These are phyloP conservation scores for Phytophthora aleatoria DNA, from an alignment of 352 stramenopile species.

Conservation along the genomic window DNA sequence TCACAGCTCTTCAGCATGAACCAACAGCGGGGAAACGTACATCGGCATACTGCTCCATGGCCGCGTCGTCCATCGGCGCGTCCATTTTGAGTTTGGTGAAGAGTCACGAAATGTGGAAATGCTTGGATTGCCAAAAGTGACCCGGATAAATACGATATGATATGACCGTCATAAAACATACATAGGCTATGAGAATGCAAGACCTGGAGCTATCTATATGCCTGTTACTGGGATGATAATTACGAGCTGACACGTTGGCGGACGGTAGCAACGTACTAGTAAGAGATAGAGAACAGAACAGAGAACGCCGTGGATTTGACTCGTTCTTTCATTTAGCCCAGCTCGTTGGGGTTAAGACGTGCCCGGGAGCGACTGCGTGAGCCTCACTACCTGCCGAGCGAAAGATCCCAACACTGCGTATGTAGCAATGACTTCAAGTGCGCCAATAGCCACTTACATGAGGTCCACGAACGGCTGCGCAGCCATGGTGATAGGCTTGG, in stretches of 20 bases:
- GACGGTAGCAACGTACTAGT: not conserved
- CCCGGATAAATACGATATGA: slow-evolving; percentile 20
- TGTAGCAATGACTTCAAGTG: slow-evolving; percentile 16
- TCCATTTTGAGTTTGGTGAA: slow-evolving; percentile 20
- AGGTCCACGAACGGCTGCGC: slow-evolving; percentile 98
- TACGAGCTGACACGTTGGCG: not conserved
- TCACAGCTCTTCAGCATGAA: slow-evolving; percentile 1
- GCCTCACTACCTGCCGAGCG: slow-evolving; percentile 11
- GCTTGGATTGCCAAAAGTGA: slow-evolving; percentile 13
- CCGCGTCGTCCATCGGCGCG: slow-evolving; percentile 53
- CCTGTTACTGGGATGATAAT: not conserved
- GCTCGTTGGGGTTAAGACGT: slow-evolving; percentile 34
- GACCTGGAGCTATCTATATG: not conserved
- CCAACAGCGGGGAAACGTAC: slow-evolving; percentile 35
- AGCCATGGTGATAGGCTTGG: slow-evolving; percentile 95
- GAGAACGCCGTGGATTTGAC: slow-evolving; percentile 36
- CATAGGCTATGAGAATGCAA: not conserved
- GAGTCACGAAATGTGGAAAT: slow-evolving; percentile 33
- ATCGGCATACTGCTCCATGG: slow-evolving; percentile 77
- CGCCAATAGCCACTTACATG: slow-evolving; percentile 87
- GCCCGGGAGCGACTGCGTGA: slow-evolving; percentile 1
- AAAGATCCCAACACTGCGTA: slow-evolving; percentile 26
- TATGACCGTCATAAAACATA: not conserved
- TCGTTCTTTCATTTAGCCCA: slow-evolving; percentile 51
- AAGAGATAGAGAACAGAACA: slow-evolving; percentile 11